Conservation (phyloP, 129 eudicot genomes). For the Apium graveolens region DNA sequence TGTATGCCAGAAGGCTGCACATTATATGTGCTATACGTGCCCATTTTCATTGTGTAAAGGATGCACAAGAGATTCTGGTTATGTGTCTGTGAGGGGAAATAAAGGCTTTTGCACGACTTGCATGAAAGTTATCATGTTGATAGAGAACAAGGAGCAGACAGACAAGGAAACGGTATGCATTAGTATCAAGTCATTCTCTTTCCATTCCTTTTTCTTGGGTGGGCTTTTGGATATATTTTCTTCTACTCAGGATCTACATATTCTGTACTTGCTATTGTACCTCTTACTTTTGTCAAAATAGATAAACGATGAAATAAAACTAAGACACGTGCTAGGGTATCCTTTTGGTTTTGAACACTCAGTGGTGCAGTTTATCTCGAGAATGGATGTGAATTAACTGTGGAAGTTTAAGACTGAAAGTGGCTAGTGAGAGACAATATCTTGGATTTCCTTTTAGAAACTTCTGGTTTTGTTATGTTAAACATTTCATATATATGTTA, state of each 20-base stretch:
- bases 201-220: not conserved
- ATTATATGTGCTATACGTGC: slow-evolving; percentile 90
- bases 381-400: not conserved
- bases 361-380: not conserved
- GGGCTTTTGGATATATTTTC: not conserved
- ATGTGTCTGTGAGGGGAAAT: slow-evolving; percentile 70
- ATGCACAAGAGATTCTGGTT: slow-evolving; percentile 66
- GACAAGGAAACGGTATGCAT: slow-evolving; percentile 64
- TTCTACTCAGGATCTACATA: not conserved
- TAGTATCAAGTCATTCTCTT: not conserved
- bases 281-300: not conserved
- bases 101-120: slow-evolving; percentile 89
- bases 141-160: slow-evolving; percentile 69
- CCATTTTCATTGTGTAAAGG: slow-evolving; percentile 90
- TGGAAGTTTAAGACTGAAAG: too few relatives aligned
- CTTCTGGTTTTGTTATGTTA: not conserved
- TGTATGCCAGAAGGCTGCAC: slow-evolving; percentile 64
- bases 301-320: not conserved
- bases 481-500: not conserved
- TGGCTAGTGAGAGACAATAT: not conserved
- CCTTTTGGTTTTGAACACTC: not conserved
- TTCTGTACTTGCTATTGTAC: not conserved
- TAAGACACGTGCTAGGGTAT: not conserved
- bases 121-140: slow-evolving; percentile 75
- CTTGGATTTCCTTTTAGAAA: not conserved